Evolutionary conservation across 139 green algal genomes (phyloP).

Genomic region (Chlorella sp.): DNA sequence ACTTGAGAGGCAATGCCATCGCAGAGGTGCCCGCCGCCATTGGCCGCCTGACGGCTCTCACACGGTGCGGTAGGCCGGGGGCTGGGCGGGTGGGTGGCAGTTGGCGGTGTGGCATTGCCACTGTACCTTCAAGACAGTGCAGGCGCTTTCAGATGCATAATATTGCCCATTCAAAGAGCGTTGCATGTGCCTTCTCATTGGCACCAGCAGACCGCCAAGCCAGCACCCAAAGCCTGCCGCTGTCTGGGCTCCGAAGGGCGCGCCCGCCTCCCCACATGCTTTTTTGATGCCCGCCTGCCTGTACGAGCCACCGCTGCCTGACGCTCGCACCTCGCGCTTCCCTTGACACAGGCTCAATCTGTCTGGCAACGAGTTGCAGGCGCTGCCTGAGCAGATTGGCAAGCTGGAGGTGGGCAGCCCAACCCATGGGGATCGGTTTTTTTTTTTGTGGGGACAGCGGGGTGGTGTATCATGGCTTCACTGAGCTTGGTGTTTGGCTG

Average conservation of each 20-base stretch:
- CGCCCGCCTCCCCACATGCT: not conserved
- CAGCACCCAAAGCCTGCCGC: no score
- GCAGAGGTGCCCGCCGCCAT: not conserved
- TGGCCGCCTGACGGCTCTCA: not conserved
- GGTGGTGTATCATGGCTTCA: not conserved
- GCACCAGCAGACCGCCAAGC: no score
- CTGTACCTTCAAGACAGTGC: no score
- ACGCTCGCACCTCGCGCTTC: not conserved
- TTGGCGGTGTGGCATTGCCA: no score
- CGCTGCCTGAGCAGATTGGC: conserved; percentile 8
- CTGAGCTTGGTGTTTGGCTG: not conserved
- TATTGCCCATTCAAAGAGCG: no score
- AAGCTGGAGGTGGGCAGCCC: not conserved
- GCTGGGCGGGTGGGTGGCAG: not conserved
- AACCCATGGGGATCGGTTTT: not conserved
- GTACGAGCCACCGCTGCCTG: not conserved
- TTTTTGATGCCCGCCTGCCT: not conserved
- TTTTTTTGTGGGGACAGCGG: no score
- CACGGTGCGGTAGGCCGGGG: not conserved
- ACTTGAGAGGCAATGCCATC: conserved; percentile 37
- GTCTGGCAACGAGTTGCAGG: not conserved
- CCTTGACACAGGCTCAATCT: conserved; percentile 17
- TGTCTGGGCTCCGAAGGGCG: not conserved
- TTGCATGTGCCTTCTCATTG: no score
- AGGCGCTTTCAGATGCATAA: no score